Percentiles rank a stretch among this genome's conserved stretches.
phyloP scores from a whole-genome alignment of 192 early-diverging fungal genomes.

The Coemansia sp. region DNA sequence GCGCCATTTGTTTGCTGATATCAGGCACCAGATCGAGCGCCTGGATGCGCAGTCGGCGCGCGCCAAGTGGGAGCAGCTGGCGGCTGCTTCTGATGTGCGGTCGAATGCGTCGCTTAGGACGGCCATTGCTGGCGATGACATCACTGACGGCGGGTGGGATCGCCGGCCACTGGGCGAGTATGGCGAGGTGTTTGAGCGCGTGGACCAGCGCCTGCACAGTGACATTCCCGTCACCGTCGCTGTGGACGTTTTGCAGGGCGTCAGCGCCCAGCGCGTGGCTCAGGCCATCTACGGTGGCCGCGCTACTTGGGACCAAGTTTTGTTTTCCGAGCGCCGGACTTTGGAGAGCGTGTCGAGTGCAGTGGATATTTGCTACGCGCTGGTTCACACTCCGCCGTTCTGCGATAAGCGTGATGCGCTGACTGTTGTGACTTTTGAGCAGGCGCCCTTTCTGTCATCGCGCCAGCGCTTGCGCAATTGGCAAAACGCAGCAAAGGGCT shows the following conservation, averaged over 20 bases:
- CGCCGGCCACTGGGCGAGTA: not conserved
- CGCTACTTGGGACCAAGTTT: constrained; percentile 13
- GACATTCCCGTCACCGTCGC: constrained; percentile 41
- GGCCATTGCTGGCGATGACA: constrained; percentile 7
- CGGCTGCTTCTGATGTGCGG: constrained; percentile 10
- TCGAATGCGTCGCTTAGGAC: constrained; percentile 20
- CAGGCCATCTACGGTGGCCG: constrained; percentile 18
- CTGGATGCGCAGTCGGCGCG: constrained; percentile 23
- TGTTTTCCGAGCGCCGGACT: constrained; percentile 30
- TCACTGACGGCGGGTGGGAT: not conserved
- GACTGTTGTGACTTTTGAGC: constrained; percentile 17
- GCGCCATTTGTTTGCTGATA: constrained; percentile 24
- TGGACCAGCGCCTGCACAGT: constrained; percentile 10
- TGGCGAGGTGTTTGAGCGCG: constrained; percentile 19
- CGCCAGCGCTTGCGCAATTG: constrained; percentile 42
- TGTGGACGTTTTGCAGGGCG: constrained; percentile 22
- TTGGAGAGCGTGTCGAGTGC: constrained; percentile 19
- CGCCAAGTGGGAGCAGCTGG: constrained; percentile 17
- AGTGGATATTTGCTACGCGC: constrained; percentile 19
- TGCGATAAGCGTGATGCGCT: constrained; percentile 38
- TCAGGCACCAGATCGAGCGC: constrained; percentile 29
- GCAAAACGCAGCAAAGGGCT: constrained; percentile 15
- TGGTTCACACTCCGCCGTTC: constrained; percentile 28
- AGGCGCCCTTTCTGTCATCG: constrained; percentile 21
- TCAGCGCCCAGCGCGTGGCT: constrained; percentile 1